Percentiles rank a stretch among this genome's conserved stretches.
Conservation (phyloP, 352 stramenopile species). For the Halophytophthora batemanensis region DNA sequence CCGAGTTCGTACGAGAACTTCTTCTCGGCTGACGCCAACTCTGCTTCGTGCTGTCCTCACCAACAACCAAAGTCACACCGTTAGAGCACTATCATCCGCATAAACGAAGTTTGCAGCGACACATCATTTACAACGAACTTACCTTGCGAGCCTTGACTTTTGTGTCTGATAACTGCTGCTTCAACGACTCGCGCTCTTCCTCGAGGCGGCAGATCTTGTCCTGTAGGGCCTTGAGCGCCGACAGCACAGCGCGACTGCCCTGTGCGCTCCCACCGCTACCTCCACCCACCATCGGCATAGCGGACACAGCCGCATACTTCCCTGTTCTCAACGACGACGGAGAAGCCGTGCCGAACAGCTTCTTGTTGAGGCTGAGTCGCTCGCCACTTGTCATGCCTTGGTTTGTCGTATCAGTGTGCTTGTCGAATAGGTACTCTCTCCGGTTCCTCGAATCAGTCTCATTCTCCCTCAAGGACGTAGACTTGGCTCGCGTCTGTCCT, state of each 20-base stretch:
- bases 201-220: slow-evolving; percentile 76
- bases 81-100: no score
- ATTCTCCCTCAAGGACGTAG: slow-evolving; percentile 18
- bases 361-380: slow-evolving; percentile 27
- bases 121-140: not conserved
- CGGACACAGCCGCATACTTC: slow-evolving; percentile 3
- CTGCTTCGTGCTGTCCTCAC: slow-evolving; percentile 33
- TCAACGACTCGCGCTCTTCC: slow-evolving; percentile 53
- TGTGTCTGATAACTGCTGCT: slow-evolving; percentile 56
- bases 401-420: not conserved
- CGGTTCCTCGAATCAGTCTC: not conserved
- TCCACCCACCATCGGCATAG: slow-evolving; percentile 1
- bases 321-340: slow-evolving; percentile 2
- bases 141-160: slow-evolving; percentile 56
- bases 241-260: slow-evolving; percentile 65
- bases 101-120: not conserved
- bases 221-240: slow-evolving; percentile 72
- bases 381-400: not conserved
- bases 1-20: slow-evolving; percentile 65
- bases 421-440: not conserved
- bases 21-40: slow-evolving; percentile 52
- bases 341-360: slow-evolving; percentile 23
- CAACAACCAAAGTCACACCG: not conserved
- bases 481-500: slow-evolving; percentile 5
- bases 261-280: slow-evolving; percentile 17